Conservation (phyloP, 164 flowering plant genomes). For the Magnolia sinica region DNA sequence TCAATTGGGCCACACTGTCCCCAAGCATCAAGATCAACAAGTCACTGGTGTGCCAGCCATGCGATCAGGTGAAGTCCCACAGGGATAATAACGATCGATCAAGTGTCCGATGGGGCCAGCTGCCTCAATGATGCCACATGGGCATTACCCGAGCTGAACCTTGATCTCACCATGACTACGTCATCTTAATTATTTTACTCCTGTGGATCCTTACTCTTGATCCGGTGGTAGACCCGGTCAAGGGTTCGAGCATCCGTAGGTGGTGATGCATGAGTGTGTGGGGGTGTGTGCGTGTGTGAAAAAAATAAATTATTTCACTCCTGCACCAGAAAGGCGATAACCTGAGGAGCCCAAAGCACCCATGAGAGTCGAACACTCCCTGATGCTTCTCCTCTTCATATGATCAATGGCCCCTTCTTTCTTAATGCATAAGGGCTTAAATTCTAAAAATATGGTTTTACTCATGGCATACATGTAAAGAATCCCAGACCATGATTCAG, state of each 20-base stretch:
- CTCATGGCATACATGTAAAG: no score
- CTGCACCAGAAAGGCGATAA: background rate
- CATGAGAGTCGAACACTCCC: background rate
- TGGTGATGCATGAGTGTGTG: no score
- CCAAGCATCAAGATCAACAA: conserved; percentile 4
- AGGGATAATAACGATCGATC: conserved; percentile 5
- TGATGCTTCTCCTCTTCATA: conserved; percentile 15
- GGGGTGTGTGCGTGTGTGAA: no score
- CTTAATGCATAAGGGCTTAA: no score
- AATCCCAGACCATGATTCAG: no score
- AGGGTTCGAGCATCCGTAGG: no score
- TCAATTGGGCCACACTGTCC: background rate
- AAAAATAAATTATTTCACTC: conserved; percentile 8
- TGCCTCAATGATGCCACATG: conserved; percentile 15
- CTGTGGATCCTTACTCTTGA: no score
- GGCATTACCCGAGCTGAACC: conserved; percentile 48
- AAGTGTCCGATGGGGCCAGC: conserved; percentile 32
- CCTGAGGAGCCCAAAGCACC: background rate
- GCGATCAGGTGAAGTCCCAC: background rate
- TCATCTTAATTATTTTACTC: conserved; percentile 11
- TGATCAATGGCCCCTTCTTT: background rate
- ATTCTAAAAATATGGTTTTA: no score
- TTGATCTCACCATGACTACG: conserved; percentile 32
- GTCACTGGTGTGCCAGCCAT: background rate
- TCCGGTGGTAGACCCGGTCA: no score